A percentile compares a stretch with the other conserved stretches of the same genome.
phyloP scores from a whole-genome alignment of 805 yeast species.

The Candida wancherniae region DNA sequence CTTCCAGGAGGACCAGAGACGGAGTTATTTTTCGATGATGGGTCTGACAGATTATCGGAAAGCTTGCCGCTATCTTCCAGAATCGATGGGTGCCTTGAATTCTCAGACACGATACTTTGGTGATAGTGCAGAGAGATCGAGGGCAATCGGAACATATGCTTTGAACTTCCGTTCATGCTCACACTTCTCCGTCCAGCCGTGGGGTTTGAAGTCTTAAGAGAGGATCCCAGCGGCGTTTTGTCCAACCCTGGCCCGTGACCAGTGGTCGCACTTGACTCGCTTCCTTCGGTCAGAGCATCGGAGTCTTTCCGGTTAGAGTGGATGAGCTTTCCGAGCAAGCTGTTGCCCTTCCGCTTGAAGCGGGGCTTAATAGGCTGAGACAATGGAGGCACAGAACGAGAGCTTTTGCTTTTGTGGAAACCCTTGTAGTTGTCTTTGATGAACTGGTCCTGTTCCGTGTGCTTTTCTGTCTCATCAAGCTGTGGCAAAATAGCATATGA shows the following conservation, averaged over 20 bases:
- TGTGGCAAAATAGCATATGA: slow-evolving; percentile 9
- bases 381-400: slow-evolving; percentile 39
- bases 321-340: slow-evolving; percentile 37
- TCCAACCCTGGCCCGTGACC: not conserved
- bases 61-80: slow-evolving; percentile 11
- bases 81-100: slow-evolving; percentile 9
- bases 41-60: slow-evolving; percentile 12
- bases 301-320: slow-evolving; percentile 31
- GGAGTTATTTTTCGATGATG: slow-evolving; percentile 10
- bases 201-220: no score
- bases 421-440: slow-evolving; percentile 32
- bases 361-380: slow-evolving; percentile 47
- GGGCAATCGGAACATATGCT: slow-evolving; percentile 35
- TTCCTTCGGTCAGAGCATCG: slow-evolving; percentile 13
- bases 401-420: slow-evolving; percentile 32
- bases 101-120: slow-evolving; percentile 8
- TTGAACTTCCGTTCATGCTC: slow-evolving; percentile 16
- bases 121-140: slow-evolving; percentile 31
- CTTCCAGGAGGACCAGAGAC: slow-evolving; percentile 12
- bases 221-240: not conserved
- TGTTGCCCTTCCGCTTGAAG: slow-evolving; percentile 34
- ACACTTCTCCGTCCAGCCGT: slow-evolving; percentile 8
- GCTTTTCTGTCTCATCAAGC: slow-evolving; percentile 1
- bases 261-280: slow-evolving; percentile 1
- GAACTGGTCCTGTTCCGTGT: not conserved